phyloP scores from a whole-genome alignment of 176 grass and related monocot species.

The Carex parvula region DNA sequence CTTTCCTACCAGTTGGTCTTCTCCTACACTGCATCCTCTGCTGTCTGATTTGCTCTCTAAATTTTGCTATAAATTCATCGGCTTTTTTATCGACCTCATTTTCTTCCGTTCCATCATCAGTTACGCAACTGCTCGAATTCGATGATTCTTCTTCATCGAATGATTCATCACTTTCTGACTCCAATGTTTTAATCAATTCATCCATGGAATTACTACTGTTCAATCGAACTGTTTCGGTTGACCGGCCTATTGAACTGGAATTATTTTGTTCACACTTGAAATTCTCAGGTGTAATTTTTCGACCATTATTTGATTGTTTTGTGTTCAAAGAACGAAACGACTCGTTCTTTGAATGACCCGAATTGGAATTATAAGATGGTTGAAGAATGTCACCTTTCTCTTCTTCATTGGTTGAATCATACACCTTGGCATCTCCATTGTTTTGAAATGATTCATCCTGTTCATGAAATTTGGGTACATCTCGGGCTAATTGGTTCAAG shows the following conservation, averaged over 20 bases:
- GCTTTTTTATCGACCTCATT: constrained; percentile 89
- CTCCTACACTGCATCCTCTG: constrained; percentile 40
- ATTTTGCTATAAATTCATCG: constrained; percentile 92
- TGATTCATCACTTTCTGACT: constrained; percentile 20
- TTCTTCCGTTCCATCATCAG: constrained; percentile 9
- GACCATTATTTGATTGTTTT: neutral
- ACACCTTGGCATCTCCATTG: neutral
- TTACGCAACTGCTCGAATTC: constrained; percentile 33
- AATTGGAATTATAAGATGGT: neutral
- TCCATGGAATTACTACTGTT: constrained; percentile 19
- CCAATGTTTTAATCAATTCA: constrained; percentile 19
- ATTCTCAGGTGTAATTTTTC: constrained; percentile 20
- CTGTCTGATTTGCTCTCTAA: constrained; percentile 86
- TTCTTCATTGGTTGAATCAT: neutral
- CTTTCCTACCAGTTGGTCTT: constrained; percentile 8
- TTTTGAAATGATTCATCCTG: neutral
- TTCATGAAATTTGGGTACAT: neutral
- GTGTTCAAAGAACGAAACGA: neutral
- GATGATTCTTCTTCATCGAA: constrained; percentile 49
- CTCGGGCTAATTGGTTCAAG: constrained; percentile 32
- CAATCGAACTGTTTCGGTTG: constrained; percentile 3
- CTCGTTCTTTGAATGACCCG: neutral
- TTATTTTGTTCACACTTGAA: neutral
- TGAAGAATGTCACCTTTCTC: constrained; percentile 12
- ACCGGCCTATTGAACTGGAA: neutral